Evolutionary conservation across 2,329 filamentous ascomycete species (phyloP).

Genomic region (Pyricularia sp.): DNA sequence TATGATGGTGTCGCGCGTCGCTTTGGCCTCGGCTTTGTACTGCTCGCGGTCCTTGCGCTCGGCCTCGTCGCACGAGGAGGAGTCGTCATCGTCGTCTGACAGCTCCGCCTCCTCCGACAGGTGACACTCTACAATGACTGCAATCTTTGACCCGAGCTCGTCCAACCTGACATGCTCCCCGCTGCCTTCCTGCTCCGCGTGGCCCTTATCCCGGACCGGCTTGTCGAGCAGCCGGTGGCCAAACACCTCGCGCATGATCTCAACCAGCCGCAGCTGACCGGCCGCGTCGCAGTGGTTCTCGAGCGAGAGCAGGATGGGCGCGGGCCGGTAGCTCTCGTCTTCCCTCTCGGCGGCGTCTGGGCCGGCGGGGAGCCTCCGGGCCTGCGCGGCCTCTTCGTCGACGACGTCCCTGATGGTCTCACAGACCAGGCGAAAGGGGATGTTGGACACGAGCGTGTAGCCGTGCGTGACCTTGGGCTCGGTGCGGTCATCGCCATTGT

Average conservation of each 20-base stretch:
- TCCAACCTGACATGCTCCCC: conserved; percentile 42
- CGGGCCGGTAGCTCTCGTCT: conserved; percentile 26
- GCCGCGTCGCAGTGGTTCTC: conserved; percentile 52
- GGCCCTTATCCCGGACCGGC: conserved; percentile 41
- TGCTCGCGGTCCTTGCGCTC: conserved; percentile 26
- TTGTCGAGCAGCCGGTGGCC: conserved; percentile 45
- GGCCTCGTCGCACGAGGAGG: conserved; percentile 20
- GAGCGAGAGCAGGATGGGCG: conserved; percentile 50
- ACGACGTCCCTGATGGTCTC: conserved; percentile 50
- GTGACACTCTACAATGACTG: conserved; percentile 56
- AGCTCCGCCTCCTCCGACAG: conserved; percentile 35
- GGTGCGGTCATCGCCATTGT: conserved; percentile 30
- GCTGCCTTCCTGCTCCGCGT: conserved; percentile 35
- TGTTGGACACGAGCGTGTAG: conserved; percentile 53
- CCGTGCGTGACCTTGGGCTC: conserved; percentile 62
- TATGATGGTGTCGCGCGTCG: conserved; percentile 32
- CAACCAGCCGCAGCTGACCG: conserved; percentile 47
- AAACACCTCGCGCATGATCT: conserved; percentile 53
- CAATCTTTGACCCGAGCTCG: conserved; percentile 49
- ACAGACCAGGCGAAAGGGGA: conserved; percentile 51
- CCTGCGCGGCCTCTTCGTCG: conserved; percentile 40
- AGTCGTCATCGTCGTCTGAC: conserved; percentile 15
- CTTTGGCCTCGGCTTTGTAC: conserved; percentile 41
- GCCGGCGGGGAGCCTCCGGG: conserved; percentile 8
- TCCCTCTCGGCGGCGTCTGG: conserved; percentile 14